A percentile compares a stretch with the other conserved stretches of the same genome.
phyloP scores from a whole-genome alignment of 176 grass and related monocot genomes.

The Oryza brachyantha region DNA sequence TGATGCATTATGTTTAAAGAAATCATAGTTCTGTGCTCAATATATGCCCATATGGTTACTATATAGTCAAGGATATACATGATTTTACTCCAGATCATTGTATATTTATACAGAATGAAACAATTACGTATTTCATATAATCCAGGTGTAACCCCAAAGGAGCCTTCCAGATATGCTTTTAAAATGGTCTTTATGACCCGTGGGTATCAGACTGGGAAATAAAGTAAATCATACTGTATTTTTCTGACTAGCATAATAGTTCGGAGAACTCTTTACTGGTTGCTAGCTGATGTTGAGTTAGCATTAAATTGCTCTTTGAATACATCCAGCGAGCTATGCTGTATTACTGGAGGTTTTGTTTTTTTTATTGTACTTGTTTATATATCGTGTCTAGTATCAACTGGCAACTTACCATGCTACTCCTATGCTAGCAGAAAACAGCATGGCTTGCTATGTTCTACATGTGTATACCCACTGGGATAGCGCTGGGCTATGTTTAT shows the following conservation, averaged over 20 bases:
- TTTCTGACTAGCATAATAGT: background rate
- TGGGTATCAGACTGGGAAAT: background rate
- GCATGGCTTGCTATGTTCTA: conserved; percentile 95
- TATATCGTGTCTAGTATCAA: conserved; percentile 22
- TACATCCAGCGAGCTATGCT: conserved; percentile 9
- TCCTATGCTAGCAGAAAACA: conserved; percentile 78
- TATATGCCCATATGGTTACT: background rate
- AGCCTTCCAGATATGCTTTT: background rate
- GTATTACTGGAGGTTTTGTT: background rate
- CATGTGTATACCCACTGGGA: conserved; percentile 99
- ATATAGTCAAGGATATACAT: background rate
- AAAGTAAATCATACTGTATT: background rate
- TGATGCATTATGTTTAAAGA: conserved; percentile 17
- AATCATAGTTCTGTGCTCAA: conserved; percentile 1
- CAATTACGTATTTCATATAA: background rate
- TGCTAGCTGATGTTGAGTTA: conserved; percentile 1
- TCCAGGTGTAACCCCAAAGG: background rate
- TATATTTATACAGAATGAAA: background rate
- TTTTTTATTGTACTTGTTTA: conserved; percentile 5
- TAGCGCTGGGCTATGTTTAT: conserved; percentile 97
- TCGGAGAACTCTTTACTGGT: background rate
- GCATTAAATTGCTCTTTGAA: background rate
- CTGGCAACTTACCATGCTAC: conserved; percentile 36
- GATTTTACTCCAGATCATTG: background rate
- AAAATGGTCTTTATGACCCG: no score